A percentile compares a stretch with the other conserved stretches of the same genome.
Evolutionary conservation across 2,329 filamentous ascomycete species (phyloP).

Genomic region (Colletotrichum noveboracense): DNA sequence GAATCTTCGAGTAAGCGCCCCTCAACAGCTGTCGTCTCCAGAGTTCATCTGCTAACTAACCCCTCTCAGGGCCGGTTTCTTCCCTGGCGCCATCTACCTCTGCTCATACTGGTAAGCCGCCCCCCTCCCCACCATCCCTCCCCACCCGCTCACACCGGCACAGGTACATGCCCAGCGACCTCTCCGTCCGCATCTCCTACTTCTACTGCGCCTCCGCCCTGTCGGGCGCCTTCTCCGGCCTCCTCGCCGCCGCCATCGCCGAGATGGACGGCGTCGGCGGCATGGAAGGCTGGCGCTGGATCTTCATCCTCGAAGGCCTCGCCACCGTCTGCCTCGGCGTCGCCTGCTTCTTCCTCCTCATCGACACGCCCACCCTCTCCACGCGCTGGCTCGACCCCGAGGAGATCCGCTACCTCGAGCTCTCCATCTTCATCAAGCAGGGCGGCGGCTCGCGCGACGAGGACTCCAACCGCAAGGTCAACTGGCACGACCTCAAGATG

Average conservation of each 20-base stretch:
- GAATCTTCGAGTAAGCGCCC: conserved; percentile 50
- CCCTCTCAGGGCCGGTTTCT: conserved; percentile 50
- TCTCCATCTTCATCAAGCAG: conserved; percentile 34
- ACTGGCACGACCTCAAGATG: conserved; percentile 33
- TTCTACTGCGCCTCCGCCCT: conserved; percentile 76
- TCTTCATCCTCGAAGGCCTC: conserved; percentile 24
- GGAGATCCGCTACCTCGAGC: conserved; percentile 32
- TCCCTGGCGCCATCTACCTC: conserved; percentile 58
- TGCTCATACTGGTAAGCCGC: conserved; percentile 61
- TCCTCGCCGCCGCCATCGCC: conserved; percentile 64
- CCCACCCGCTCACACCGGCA: conserved; percentile 33
- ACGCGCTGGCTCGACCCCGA: conserved; percentile 27
- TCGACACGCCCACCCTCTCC: conserved; percentile 28
- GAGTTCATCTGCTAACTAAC: neutral
- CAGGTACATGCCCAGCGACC: conserved; percentile 52
- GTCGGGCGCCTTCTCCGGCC: conserved; percentile 67
- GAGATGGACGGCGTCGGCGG: conserved; percentile 46
- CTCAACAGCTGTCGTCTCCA: neutral
- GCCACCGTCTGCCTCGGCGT: conserved; percentile 34
- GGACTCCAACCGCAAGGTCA: conserved; percentile 23
- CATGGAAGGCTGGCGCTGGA: conserved; percentile 47
- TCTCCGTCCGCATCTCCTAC: conserved; percentile 54
- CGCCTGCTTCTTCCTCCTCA: conserved; percentile 23
- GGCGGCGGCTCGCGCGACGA: conserved; percentile 24
- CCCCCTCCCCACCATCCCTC: conserved; percentile 46